Evolutionary conservation across 805 yeast genomes (phyloP), one percentile per base, ranked within the genome.

Genomic region (Phaffomyces opuntiae): DNA sequence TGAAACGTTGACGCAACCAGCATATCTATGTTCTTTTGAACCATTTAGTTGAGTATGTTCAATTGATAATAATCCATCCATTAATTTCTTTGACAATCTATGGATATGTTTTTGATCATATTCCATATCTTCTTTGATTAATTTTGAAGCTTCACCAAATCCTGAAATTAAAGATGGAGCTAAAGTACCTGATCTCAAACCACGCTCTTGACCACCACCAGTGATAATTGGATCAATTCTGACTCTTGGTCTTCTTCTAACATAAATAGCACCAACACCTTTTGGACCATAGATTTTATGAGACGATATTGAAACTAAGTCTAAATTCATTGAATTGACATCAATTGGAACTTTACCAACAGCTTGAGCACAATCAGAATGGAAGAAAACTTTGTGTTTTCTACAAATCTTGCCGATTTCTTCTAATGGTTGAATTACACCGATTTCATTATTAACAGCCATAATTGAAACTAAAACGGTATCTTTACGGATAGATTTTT

Each of bases 161-260:
- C 99, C 99, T 33, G 89, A 83, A 37, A 91, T 87, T 60, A 89
- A 74, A 21, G 98, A 96, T n/a, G 99, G 96, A 5, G 99, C 90
- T 62, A 93, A 75, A 27, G 99, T 93, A 50, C 99, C 99, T 6
- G 96, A 86, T 69, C 99, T 78, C 59, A 93, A 73, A 49, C 99
- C 99, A 72, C 99, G 84, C 71, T 93, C 99, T 71, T 93, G 99
- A 44, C 99, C 99, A 69, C 99, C 99, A 54, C 99, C 99, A 49
- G 89, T 84, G 55, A 93, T 86, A 45, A 93, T 73, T 21, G 99
- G 96, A 53, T 90, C 97, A 50, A 93, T 64, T 76, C 99, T 85
- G 42, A 93, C 99, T 69, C 99, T 83, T 51, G 99, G 99, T 68
- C 99, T 83, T 75, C 99, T 86, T 70, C 99, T 82, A 36, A 93